A percentile compares a stretch with the other conserved stretches of the same genome.
Evolutionary conservation across 306 rosid species (phyloP).

Genomic region (Fragaria nilgerrensis): DNA sequence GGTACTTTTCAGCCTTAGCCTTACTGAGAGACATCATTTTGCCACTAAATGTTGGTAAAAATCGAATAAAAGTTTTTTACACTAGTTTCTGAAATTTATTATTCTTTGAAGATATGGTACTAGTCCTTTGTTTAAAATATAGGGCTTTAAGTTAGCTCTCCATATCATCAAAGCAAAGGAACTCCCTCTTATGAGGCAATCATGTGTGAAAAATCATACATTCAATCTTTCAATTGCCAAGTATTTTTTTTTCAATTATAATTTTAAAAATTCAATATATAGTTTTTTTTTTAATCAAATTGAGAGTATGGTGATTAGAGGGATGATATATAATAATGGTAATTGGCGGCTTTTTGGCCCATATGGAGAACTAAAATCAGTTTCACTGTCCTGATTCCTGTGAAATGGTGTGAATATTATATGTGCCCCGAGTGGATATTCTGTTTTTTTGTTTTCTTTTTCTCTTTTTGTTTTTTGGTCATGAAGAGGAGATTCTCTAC

Average conservation of each 20-base stretch:
- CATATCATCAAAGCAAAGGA: background rate
- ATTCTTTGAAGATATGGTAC: background rate
- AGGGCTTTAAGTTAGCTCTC: background rate
- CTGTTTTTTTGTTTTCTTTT: background rate
- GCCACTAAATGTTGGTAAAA: background rate
- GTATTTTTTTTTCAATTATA: too few relatives aligned
- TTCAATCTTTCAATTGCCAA: background rate
- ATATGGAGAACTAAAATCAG: too few relatives aligned
- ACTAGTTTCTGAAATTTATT: background rate
- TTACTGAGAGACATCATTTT: conserved; percentile 14
- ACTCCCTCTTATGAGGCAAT: background rate
- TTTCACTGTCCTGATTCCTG: background rate
- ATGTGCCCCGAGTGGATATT: background rate
- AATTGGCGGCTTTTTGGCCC: background rate
- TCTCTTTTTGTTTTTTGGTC: background rate
- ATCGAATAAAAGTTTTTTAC: background rate
- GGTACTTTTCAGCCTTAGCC: conserved; percentile 52
- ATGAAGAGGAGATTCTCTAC: conserved; percentile 2
- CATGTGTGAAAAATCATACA: background rate
- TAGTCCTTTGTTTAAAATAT: background rate
- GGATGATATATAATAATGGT: background rate
- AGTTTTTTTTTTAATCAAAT: too few relatives aligned
- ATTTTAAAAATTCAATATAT: too few relatives aligned
- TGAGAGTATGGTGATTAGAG: too few relatives aligned
- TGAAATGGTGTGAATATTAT: background rate